Conservation (phyloP, 1,139 yeast genomes). For the Candida mesenterica region DNA sequence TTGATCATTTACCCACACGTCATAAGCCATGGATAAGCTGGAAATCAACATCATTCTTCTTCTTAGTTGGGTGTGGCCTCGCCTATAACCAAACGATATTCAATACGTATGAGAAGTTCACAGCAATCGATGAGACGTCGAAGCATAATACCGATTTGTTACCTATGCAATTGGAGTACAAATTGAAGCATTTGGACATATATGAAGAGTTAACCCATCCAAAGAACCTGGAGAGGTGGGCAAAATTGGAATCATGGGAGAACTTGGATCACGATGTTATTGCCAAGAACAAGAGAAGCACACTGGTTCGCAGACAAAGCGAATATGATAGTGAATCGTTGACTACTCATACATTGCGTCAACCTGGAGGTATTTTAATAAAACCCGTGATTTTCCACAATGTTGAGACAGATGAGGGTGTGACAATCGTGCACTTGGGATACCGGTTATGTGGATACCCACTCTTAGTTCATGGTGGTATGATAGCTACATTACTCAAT, state of each 20-base stretch:
- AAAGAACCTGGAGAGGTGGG: slow-evolving; percentile 40
- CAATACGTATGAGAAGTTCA: slow-evolving; percentile 31
- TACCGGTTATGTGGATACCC: slow-evolving; percentile 84
- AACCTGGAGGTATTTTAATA: slow-evolving; percentile 77
- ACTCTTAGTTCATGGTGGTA: slow-evolving; percentile 85
- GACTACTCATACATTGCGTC: slow-evolving; percentile 36
- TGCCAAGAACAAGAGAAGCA: slow-evolving; percentile 15
- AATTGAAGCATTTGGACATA: slow-evolving; percentile 52
- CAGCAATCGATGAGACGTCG: slow-evolving; percentile 25
- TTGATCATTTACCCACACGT: slow-evolving; percentile 29
- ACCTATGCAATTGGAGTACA: slow-evolving; percentile 37
- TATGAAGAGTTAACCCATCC: slow-evolving; percentile 47
- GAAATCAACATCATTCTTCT: slow-evolving; percentile 30
- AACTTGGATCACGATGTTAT: slow-evolving; percentile 48
- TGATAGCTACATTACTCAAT: slow-evolving; percentile 77
- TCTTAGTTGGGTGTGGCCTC: slow-evolving; percentile 28
- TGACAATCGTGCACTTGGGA: slow-evolving; percentile 76
- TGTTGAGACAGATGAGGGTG: slow-evolving; percentile 52
- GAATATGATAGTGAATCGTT: slow-evolving; percentile 32
- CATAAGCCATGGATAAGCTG: slow-evolving; percentile 32
- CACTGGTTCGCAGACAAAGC: slow-evolving; percentile 23
- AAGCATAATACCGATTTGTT: slow-evolving; percentile 14
- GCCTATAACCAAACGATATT: slow-evolving; percentile 38
- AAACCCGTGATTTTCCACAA: slow-evolving; percentile 72
- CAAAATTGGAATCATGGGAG: slow-evolving; percentile 57